Evolutionary conservation across 2,329 filamentous ascomycete genomes (phyloP), one percentile per base, ranked within the genome.

Genomic region (Chaetomium sp.): DNA sequence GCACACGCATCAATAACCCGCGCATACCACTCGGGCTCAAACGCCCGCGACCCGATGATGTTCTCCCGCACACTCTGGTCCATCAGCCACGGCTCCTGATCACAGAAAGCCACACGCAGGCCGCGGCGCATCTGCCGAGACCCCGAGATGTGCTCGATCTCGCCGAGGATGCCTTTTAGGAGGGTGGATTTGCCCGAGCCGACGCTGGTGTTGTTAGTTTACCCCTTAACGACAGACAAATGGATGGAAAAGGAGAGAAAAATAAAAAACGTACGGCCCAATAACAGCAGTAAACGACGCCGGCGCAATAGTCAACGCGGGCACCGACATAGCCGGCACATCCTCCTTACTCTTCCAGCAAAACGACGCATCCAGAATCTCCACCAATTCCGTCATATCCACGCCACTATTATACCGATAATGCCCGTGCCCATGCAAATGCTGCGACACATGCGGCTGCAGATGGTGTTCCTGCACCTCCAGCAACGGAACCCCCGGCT

Each of bases 1-100:
- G 65, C 66, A 41, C 72, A 75, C 1, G 67, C 66, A 1, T 62
- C 54, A 6, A 72, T 40, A 0, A 74, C 69, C 4, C 59, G 56
- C 0, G 58, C 36, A 42, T 70, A 62, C 66, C 70, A 70, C 2
- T 61, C 59, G 1, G 64, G 55, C 9, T 73, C 67, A 8, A 61
- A 56, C 0, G 51, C 42, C 0, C 63, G 65, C 3, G 57, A 9
- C 9, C 62, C 63, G 40, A 67, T 40, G 33, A 68, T 67, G 41
- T 65, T 68, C 10, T 64, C 52, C 37, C 63, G 59, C n/a, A 68
- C 53, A 34, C 57, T 65, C 6, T 49, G 57, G 44, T 68, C 66
- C 9, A 57, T 45, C 8, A 64, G 48, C 63, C 63, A 64, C 11
- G 40, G 49, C 33, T 37, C 51, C 47, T 48, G 58, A 37, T 52